These are phyloP conservation scores for Circinella umbellata DNA, from an alignment of 371 early-diverging fungal species.

Conservation along the genomic window DNA sequence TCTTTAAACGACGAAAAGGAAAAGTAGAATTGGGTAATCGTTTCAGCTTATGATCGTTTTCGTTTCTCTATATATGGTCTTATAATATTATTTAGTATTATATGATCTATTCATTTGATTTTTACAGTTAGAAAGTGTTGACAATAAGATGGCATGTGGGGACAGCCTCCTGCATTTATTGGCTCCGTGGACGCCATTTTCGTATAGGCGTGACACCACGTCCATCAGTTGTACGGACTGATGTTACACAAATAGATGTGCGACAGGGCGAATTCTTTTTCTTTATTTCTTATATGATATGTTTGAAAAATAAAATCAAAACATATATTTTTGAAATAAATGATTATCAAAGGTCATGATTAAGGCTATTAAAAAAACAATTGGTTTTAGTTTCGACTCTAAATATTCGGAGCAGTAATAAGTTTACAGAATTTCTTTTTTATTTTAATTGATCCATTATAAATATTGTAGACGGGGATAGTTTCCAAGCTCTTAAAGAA, in stretches of 20 bases:
- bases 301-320: too few species aligned
- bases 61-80: too few species aligned
- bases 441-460: not conserved
- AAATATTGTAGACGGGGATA: too few species aligned
- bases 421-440: not conserved
- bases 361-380: too few species aligned
- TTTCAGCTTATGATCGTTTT: not conserved
- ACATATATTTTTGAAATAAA: too few species aligned
- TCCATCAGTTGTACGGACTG: constrained; percentile 4
- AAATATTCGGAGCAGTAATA: not conserved
- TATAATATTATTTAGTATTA: too few species aligned
- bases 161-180: not conserved
- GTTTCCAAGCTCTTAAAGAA: not conserved
- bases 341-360: too few species aligned
- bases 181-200: not conserved
- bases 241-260: not conserved
- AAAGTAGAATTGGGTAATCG: not conserved
- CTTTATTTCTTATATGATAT: too few species aligned
- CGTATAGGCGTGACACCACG: constrained; percentile 6
- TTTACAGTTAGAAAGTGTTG: not conserved
- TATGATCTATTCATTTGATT: too few species aligned
- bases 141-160: not conserved
- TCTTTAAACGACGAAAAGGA: constrained; percentile 2
- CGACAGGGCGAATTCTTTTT: too few species aligned
- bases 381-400: not conserved